Evolutionary conservation across 1,139 yeast genomes (phyloP).

Genomic region (Geotrichum siamense): DNA sequence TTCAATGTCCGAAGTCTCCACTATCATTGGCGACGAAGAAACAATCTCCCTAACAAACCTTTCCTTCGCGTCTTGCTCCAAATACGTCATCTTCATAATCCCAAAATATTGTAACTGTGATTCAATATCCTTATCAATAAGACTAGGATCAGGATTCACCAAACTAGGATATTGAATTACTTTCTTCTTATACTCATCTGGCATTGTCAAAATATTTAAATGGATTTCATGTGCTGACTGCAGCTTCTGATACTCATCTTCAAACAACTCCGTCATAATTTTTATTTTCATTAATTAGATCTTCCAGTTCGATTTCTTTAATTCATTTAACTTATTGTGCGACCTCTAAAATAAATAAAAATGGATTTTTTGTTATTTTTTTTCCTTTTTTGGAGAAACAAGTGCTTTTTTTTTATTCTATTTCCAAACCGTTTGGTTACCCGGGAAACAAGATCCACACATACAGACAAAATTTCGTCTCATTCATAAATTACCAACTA

Average conservation of each 20-base stretch:
- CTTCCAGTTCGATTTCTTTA: too few relatives aligned
- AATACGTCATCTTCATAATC: slow-evolving; percentile 51
- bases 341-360: too few relatives aligned
- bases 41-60: slow-evolving; percentile 45
- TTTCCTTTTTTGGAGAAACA: too few relatives aligned
- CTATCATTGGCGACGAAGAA: slow-evolving; percentile 33
- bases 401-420: too few relatives aligned
- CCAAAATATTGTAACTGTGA: slow-evolving; percentile 38
- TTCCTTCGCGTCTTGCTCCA: slow-evolving; percentile 64
- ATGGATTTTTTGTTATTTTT: too few relatives aligned
- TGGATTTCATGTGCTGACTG: neutral
- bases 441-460: too few relatives aligned
- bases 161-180: neutral
- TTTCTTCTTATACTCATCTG: slow-evolving; percentile 1
- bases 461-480: too few relatives aligned
- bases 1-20: slow-evolving; percentile 32
- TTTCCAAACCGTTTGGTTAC: too few relatives aligned
- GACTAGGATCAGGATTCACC: slow-evolving; percentile 23
- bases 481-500: too few relatives aligned
- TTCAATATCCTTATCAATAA: slow-evolving; percentile 27
- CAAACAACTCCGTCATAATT: neutral
- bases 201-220: neutral
- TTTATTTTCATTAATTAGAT: too few relatives aligned
- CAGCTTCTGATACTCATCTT: neutral
- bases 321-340: too few relatives aligned